Conservation (phyloP, 345 rosid genomes). For the Salix suchowensis region DNA sequence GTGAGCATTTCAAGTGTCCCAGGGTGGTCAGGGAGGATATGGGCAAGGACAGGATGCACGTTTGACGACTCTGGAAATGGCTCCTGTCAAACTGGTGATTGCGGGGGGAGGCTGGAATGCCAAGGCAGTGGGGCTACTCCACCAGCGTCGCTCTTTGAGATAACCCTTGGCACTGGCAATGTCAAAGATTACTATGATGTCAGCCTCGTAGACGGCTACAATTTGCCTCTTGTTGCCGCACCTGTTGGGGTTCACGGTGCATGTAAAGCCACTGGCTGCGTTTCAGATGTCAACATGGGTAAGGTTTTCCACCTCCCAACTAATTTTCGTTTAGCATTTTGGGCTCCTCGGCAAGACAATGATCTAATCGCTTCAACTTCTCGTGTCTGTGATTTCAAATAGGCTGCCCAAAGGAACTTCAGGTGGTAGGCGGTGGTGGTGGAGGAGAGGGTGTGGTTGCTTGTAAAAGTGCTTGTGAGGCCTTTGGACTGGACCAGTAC, state of each 20-base stretch:
- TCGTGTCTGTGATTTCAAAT: neutral
- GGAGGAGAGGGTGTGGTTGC: conserved; percentile 46
- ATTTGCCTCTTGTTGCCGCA: conserved; percentile 66
- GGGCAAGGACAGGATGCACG: conserved; percentile 86
- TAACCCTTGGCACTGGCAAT: conserved; percentile 52
- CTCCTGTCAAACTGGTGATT: conserved; percentile 70
- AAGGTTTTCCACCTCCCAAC: conserved; percentile 9
- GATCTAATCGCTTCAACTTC: neutral
- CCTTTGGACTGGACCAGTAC: conserved; percentile 78
- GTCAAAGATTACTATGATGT: conserved; percentile 73
- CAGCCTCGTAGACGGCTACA: conserved; percentile 82
- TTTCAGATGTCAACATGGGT: conserved; percentile 61
- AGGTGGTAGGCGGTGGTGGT: conserved; percentile 54
- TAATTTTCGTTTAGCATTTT: neutral
- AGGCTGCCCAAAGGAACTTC: conserved; percentile 93
- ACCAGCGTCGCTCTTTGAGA: conserved; percentile 82
- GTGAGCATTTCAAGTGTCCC: conserved; percentile 47
- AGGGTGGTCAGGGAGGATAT: conserved; percentile 89
- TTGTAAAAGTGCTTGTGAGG: conserved; percentile 83
- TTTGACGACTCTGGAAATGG: conserved; percentile 60
- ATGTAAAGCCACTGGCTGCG: conserved; percentile 81
- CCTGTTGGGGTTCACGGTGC: conserved; percentile 59
- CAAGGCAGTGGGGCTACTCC: conserved; percentile 69
- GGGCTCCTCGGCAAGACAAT: neutral
- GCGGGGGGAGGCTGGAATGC: conserved; percentile 76